Evolutionary conservation across 805 yeast species (phyloP).

Genomic region (Cyberlindnera bimundalis): DNA sequence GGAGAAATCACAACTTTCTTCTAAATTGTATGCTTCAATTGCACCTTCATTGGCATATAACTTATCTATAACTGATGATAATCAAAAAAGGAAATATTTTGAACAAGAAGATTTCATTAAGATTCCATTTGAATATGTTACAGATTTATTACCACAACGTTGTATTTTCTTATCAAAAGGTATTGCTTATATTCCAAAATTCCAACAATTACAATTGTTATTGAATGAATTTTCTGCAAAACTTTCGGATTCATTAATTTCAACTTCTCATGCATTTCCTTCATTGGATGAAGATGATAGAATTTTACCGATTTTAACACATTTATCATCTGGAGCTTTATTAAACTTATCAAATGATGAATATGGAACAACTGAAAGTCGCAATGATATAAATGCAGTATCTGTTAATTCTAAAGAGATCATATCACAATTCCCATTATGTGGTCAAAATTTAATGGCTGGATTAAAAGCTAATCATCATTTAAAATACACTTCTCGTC

Average conservation of each 20-base stretch:
- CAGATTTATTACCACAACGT: constrained; percentile 72
- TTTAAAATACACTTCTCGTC: constrained; percentile 79
- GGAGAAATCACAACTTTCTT: constrained; percentile 52
- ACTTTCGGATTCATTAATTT: constrained; percentile 43
- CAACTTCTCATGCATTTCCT: constrained; percentile 76
- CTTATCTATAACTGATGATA: constrained; percentile 42
- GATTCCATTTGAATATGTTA: constrained; percentile 82
- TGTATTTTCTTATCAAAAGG: constrained; percentile 67
- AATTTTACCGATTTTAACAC: constrained; percentile 75
- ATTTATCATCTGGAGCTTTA: constrained; percentile 70
- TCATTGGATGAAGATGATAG: constrained; percentile 90
- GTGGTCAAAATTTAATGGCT: constrained; percentile 65
- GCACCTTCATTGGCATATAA: constrained; percentile 35
- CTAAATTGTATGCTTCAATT: constrained; percentile 53
- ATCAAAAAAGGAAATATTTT: constrained; percentile 40
- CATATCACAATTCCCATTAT: constrained; percentile 73
- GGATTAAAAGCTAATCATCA: constrained; percentile 64
- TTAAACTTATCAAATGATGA: constrained; percentile 29
- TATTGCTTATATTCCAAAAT: constrained; percentile 78
- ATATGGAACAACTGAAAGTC: constrained; percentile 21
- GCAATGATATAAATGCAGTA: constrained; percentile 55
- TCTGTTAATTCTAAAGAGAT: constrained; percentile 54
- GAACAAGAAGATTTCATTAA: constrained; percentile 68
- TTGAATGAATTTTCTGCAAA: constrained; percentile 61
- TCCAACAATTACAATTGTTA: constrained; percentile 69